Evolutionary conservation across 2,329 filamentous ascomycete genomes (phyloP).

Genomic region (Aspergillus pseudonomiae): DNA sequence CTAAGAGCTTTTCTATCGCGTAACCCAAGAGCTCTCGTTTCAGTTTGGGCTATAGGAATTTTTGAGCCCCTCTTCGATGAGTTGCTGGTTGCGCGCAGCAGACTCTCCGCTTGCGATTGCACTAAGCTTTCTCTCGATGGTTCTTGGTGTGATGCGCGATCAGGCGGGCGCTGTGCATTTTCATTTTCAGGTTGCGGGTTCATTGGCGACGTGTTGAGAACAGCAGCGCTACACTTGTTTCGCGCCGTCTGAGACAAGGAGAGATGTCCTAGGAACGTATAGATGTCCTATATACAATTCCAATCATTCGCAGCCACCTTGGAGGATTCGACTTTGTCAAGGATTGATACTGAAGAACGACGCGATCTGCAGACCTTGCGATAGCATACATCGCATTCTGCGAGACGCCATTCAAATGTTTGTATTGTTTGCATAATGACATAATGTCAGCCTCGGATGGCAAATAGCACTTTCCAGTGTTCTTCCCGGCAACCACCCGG

Average conservation of each 20-base stretch:
- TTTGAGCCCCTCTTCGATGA: slow-evolving; percentile 39
- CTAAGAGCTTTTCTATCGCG: slow-evolving; percentile 42
- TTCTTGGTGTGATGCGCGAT: slow-evolving; percentile 65
- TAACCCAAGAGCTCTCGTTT: slow-evolving; percentile 32
- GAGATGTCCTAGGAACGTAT: neutral
- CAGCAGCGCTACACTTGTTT: slow-evolving; percentile 58
- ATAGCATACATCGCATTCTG: slow-evolving; percentile 2
- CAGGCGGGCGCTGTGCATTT: slow-evolving; percentile 32
- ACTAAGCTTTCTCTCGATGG: slow-evolving; percentile 67
- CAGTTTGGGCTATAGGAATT: slow-evolving; percentile 16
- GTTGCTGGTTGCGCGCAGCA: slow-evolving; percentile 50
- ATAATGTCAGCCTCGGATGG: slow-evolving; percentile 24
- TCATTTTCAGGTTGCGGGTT: slow-evolving; percentile 27
- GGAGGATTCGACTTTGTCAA: neutral
- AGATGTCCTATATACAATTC: neutral
- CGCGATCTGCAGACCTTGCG: neutral
- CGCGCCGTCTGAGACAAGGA: slow-evolving; percentile 63
- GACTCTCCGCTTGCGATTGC: slow-evolving; percentile 62
- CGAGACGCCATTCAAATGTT: slow-evolving; percentile 25
- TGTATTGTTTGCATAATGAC: slow-evolving; percentile 45
- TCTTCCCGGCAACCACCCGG: slow-evolving; percentile 12
- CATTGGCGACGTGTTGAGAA: slow-evolving; percentile 46
- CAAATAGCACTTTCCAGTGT: neutral
- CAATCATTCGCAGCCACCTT: neutral
- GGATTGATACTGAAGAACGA: neutral